Conservation (phyloP, 2,329 filamentous ascomycete species). For the Metarhizium anisopliae region DNA sequence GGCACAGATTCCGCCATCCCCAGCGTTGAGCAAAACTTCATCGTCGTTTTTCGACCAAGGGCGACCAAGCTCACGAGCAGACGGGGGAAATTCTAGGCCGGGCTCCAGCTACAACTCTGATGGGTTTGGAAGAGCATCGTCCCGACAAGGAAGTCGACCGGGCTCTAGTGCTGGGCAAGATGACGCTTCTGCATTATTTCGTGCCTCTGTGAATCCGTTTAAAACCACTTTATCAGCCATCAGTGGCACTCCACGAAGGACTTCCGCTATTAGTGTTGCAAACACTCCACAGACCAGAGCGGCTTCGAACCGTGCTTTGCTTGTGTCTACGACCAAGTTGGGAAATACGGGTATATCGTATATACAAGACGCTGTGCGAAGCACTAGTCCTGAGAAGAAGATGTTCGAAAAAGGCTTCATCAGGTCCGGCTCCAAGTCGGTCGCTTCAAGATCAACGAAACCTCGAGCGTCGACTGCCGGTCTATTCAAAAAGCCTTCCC, state of each 20-base stretch:
- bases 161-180: conserved; percentile 44
- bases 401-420: conserved; percentile 16
- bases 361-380: conserved; percentile 16
- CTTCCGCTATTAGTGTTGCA: conserved; percentile 10
- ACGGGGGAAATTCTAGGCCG: conserved; percentile 37
- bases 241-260: conserved; percentile 33
- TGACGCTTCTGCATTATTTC: conserved; percentile 29
- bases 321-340: conserved; percentile 14
- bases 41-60: conserved; percentile 66
- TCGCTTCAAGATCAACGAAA: conserved; percentile 36
- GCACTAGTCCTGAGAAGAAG: conserved; percentile 31
- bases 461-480: conserved; percentile 43
- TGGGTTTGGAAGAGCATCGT: conserved; percentile 42
- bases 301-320: conserved; percentile 13
- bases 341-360: conserved; percentile 16
- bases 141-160: conserved; percentile 43
- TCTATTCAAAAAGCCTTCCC: conserved; percentile 46
- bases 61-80: conserved; percentile 43
- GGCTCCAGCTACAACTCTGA: conserved; percentile 54
- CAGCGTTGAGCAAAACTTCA: conserved; percentile 54
- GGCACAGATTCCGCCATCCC: conserved; percentile 68
- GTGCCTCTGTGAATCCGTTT: conserved; percentile 34
- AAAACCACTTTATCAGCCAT: conserved; percentile 33
- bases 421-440: conserved; percentile 37
- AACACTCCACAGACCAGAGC: conserved; percentile 18